A percentile compares a stretch with the other conserved stretches of the same genome.
Conservation (phyloP, 495 filamentous ascomycete species). For the Podospora appendiculata region DNA sequence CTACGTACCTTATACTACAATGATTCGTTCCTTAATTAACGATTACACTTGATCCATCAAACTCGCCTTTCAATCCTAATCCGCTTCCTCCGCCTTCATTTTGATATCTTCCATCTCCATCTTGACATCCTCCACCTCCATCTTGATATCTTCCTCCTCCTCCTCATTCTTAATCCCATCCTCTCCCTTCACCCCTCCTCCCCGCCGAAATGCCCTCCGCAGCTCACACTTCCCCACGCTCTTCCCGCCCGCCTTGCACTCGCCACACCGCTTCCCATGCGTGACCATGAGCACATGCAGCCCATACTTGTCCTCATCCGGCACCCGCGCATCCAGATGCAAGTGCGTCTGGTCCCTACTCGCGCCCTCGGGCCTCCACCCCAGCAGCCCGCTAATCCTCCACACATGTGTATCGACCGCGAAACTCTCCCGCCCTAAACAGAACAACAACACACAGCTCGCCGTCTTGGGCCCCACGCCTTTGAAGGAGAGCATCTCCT, state of each 20-base stretch:
- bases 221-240: not conserved
- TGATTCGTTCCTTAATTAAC: too few species aligned
- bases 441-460: conserved; percentile 73
- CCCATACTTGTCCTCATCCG: conserved; percentile 72
- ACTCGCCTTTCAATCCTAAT: too few species aligned
- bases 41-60: too few species aligned
- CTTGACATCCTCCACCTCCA: not conserved
- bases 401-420: conserved; percentile 82
- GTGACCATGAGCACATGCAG: conserved; percentile 74
- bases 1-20: too few species aligned
- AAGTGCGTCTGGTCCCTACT: conserved; percentile 62
- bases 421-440: conserved; percentile 62
- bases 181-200: not conserved
- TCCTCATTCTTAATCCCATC: not conserved
- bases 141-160: not conserved
- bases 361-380: conserved; percentile 60
- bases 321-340: conserved; percentile 70
- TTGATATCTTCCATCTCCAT: not conserved
- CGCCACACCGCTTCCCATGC: conserved; percentile 69
- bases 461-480: conserved; percentile 89
- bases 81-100: too few species aligned
- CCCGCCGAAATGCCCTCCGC: not conserved
- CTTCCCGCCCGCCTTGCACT: conserved; percentile 54
- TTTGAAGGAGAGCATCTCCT: conserved; percentile 60
- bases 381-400: conserved; percentile 67